Conservation (phyloP, 768 basidiomycete species). For the Mycena rebaudengoi region DNA sequence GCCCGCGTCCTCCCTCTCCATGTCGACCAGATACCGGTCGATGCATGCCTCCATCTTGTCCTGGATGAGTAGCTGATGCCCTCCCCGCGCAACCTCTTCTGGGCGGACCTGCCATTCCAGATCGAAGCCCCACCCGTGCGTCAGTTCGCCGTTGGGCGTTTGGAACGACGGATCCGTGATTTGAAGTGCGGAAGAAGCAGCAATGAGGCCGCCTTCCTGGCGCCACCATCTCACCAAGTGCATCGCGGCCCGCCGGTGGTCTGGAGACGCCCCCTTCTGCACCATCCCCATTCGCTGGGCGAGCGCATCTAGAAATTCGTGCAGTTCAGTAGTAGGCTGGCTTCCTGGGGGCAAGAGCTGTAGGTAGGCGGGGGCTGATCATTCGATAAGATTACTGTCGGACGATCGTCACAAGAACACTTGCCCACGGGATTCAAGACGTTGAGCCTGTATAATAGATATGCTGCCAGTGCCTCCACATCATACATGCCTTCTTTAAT, state of each 20-base stretch:
- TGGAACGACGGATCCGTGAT: conserved; percentile 24
- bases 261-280: conserved; percentile 74
- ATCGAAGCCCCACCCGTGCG: conserved; percentile 87
- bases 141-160: conserved; percentile 19
- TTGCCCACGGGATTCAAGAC: conserved; percentile 75
- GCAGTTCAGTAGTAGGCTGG: conserved; percentile 65
- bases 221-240: conserved; percentile 94
- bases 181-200: conserved; percentile 51
- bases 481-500: conserved; percentile 95
- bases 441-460: conserved; percentile 87
- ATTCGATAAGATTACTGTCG: conserved; percentile 9
- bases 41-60: conserved; percentile 78
- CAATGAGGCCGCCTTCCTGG: conserved; percentile 68
- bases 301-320: conserved; percentile 73
- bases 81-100: conserved; percentile 33
- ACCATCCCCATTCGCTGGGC: conserved; percentile 85
- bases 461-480: conserved; percentile 83
- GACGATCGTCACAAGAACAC: conserved; percentile 38
- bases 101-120: conserved; percentile 69
- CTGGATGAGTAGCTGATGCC: conserved; percentile 51
- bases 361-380: conserved; percentile 75
- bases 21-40: conserved; percentile 55
- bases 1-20: conserved; percentile 57
- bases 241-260: conserved; percentile 74
- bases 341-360: conserved; percentile 63